Evolutionary conservation across 768 basidiomycete genomes (phyloP).

Genomic region (Lentinula edodes): DNA sequence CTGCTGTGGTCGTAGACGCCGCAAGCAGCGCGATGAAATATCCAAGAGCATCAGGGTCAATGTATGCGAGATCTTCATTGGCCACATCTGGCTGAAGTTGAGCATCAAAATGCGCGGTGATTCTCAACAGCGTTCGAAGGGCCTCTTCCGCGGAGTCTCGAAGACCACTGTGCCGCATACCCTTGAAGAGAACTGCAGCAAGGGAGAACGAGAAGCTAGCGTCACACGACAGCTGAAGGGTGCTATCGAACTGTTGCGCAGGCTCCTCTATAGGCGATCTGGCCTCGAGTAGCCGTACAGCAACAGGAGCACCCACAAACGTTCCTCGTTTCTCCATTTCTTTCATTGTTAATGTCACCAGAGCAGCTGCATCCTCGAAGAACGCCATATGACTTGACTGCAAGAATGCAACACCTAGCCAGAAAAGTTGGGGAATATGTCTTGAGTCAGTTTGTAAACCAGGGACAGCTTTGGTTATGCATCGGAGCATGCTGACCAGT

Average conservation of each 20-base stretch:
- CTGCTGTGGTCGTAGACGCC: constrained; percentile 48
- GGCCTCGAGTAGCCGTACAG: constrained; percentile 55
- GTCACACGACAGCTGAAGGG: constrained; percentile 74
- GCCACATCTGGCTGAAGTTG: constrained; percentile 15
- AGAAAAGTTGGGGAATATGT: constrained; percentile 74
- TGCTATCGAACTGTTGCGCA: constrained; percentile 64
- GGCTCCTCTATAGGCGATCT: constrained; percentile 64
- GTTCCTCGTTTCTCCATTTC: constrained; percentile 55
- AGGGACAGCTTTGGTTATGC: constrained; percentile 73
- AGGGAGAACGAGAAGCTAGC: constrained; percentile 76
- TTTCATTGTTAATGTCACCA: constrained; percentile 62
- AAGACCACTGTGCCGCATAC: constrained; percentile 64
- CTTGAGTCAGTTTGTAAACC: constrained; percentile 63
- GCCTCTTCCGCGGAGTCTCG: constrained; percentile 55
- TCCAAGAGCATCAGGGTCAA: constrained; percentile 54
- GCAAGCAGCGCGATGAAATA: constrained; percentile 80
- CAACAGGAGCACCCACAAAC: constrained; percentile 50
- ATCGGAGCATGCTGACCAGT: constrained; percentile 84
- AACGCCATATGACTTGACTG: constrained; percentile 71
- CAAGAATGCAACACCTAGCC: constrained; percentile 82
- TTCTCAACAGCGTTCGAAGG: constrained; percentile 56
- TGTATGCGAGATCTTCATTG: constrained; percentile 35
- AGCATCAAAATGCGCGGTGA: constrained; percentile 35
- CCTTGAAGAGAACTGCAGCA: constrained; percentile 82
- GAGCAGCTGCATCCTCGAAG: constrained; percentile 61